These are phyloP conservation scores for Eucalyptus viminalis DNA, from an alignment of 345 rosid genomes.

Conservation along the genomic window DNA sequence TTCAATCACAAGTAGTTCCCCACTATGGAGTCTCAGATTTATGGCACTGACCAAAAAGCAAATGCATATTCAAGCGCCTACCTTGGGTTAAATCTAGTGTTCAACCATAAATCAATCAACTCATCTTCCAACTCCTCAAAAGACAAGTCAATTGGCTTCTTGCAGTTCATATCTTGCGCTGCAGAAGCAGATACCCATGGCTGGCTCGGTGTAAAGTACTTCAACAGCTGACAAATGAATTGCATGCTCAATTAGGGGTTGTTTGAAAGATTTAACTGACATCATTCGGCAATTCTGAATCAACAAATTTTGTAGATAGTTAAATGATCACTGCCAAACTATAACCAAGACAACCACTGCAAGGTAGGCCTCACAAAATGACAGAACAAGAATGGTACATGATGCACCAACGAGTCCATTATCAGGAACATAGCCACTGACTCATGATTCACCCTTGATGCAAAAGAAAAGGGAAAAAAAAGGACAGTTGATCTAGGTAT, in stretches of 20 bases:
- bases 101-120: conserved; percentile 43
- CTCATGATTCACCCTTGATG: background rate
- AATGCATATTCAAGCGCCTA: conserved; percentile 26
- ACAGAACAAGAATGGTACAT: background rate
- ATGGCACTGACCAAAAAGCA: background rate
- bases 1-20: background rate
- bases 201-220: conserved; percentile 31
- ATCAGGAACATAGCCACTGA: background rate
- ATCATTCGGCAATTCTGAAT: background rate
- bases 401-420: background rate
- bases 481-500: background rate
- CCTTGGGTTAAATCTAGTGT: conserved; percentile 47
- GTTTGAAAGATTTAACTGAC: background rate
- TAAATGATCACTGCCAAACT: background rate
- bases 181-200: conserved; percentile 40
- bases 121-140: conserved; percentile 41
- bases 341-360: background rate
- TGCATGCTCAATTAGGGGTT: background rate
- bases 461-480: background rate
- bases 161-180: background rate
- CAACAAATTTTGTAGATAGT: background rate
- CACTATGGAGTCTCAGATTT: background rate
- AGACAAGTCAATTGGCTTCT: conserved; percentile 28
- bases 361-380: background rate
- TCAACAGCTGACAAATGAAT: conserved; percentile 37